Conservation (phyloP, 164 flowering plant genomes). For the Kingdonia uniflora region DNA sequence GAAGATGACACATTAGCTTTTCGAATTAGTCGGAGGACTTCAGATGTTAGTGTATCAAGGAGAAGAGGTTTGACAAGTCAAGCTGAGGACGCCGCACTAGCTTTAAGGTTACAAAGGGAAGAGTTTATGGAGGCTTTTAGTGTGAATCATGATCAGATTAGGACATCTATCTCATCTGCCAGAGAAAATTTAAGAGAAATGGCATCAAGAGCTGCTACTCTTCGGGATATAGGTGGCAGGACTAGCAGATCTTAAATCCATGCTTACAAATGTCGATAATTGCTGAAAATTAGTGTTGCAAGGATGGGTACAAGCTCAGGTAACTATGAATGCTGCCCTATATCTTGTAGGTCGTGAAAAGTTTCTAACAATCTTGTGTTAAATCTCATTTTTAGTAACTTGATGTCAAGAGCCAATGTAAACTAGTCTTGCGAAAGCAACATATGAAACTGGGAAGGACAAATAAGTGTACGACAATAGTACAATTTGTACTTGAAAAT, state of each 20-base stretch:
- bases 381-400: too few relatives aligned
- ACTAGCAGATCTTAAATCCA: slow-evolving; percentile 13
- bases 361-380: background rate
- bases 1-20: too few relatives aligned
- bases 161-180: background rate
- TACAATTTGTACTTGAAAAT: too few relatives aligned
- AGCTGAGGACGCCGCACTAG: slow-evolving; percentile 81
- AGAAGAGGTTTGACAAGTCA: slow-evolving; percentile 30
- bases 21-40: too few relatives aligned
- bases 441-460: too few relatives aligned
- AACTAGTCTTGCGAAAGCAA: too few relatives aligned
- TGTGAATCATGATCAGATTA: background rate
- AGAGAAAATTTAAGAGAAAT: slow-evolving; percentile 61
- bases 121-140: slow-evolving; percentile 4
- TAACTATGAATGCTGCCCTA: slow-evolving; percentile 2
- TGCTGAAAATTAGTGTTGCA: slow-evolving; percentile 40
- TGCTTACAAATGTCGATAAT: slow-evolving; percentile 27
- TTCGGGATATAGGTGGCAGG: slow-evolving; percentile 13
- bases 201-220: slow-evolving; percentile 62
- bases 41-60: slow-evolving; percentile 6
- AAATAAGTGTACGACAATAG: too few relatives aligned
- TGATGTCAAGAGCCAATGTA: background rate
- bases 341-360: background rate
- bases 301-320: slow-evolving; percentile 35
- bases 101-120: slow-evolving; percentile 17